Conservation (phyloP, 352 stramenopile genomes). For the Phytophthora idaei region DNA sequence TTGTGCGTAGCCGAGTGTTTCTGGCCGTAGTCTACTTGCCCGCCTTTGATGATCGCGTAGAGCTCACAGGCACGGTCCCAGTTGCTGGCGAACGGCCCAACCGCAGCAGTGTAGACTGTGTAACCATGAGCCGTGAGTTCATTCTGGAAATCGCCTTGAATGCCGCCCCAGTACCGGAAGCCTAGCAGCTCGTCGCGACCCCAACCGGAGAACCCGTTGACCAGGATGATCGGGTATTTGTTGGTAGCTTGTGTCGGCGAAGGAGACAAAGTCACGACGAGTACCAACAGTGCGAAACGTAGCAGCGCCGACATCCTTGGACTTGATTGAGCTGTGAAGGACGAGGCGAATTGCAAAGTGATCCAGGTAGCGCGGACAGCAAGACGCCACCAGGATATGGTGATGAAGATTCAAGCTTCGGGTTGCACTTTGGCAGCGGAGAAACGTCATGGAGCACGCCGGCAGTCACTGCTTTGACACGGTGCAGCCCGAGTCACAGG, state of each 20-base stretch:
- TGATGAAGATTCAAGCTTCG: slow-evolving; percentile 12
- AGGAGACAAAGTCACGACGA: slow-evolving; percentile 10
- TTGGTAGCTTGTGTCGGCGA: slow-evolving; percentile 34
- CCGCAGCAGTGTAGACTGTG: slow-evolving; percentile 52
- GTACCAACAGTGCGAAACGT: slow-evolving; percentile 16
- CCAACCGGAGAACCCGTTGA: slow-evolving; percentile 62
- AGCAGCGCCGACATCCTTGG: slow-evolving; percentile 25
- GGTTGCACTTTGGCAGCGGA: slow-evolving; percentile 7
- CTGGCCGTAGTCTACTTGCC: slow-evolving; percentile 52
- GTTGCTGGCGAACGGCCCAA: slow-evolving; percentile 65
- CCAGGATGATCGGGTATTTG: slow-evolving; percentile 58
- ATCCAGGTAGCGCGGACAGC: slow-evolving; percentile 18
- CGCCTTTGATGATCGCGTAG: slow-evolving; percentile 70
- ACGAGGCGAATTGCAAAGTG: slow-evolving; percentile 30
- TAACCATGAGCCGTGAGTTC: slow-evolving; percentile 49
- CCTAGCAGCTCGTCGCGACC: slow-evolving; percentile 48
- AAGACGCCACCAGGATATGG: slow-evolving; percentile 20
- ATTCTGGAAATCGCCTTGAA: slow-evolving; percentile 51
- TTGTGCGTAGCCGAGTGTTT: slow-evolving; percentile 51
- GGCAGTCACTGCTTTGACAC: slow-evolving; percentile 21
- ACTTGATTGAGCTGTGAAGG: slow-evolving; percentile 6
- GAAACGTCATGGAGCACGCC: slow-evolving; percentile 16
- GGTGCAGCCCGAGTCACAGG: slow-evolving; percentile 1
- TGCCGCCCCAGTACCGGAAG: slow-evolving; percentile 57
- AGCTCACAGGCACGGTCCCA: slow-evolving; percentile 72